phyloP scores from a whole-genome alignment of 768 basidiomycete species.

The Termitomyces sp. region DNA sequence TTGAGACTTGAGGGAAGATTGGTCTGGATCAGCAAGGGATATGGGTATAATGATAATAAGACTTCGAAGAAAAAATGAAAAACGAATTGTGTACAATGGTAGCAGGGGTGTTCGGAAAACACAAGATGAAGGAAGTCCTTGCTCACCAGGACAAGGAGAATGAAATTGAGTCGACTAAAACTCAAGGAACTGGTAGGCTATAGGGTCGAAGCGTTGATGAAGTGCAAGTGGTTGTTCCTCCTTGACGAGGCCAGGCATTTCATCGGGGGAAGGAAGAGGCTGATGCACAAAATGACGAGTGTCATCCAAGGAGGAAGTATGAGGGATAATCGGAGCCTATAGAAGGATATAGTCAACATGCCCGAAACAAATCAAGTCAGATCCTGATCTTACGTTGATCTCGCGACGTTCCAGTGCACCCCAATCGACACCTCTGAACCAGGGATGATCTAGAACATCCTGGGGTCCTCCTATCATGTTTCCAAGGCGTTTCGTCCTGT shows the following conservation, averaged over 20 bases:
- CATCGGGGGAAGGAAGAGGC: constrained; percentile 70
- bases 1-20: background rate
- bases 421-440: constrained; percentile 97
- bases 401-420: constrained; percentile 80
- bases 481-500: constrained; percentile 87
- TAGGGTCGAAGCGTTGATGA: constrained; percentile 63
- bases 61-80: background rate
- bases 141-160: background rate
- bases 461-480: constrained; percentile 91
- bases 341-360: constrained; percentile 9
- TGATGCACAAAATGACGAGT: constrained; percentile 84
- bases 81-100: background rate
- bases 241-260: constrained; percentile 73
- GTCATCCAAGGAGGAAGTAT: constrained; percentile 75
- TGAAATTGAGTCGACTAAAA: constrained; percentile 42
- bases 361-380: background rate
- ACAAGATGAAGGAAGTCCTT: constrained; percentile 12
- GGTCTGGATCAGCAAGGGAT: background rate
- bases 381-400: constrained; percentile 60
- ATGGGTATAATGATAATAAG: constrained; percentile 3
- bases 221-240: constrained; percentile 58
- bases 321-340: constrained; percentile 85
- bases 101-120: constrained; percentile 1
- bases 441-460: constrained; percentile 88
- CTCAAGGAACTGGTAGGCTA: constrained; percentile 71